Evolutionary conservation across 148 eudicot genomes (phyloP).

Genomic region (Amaranthus cruentus): DNA sequence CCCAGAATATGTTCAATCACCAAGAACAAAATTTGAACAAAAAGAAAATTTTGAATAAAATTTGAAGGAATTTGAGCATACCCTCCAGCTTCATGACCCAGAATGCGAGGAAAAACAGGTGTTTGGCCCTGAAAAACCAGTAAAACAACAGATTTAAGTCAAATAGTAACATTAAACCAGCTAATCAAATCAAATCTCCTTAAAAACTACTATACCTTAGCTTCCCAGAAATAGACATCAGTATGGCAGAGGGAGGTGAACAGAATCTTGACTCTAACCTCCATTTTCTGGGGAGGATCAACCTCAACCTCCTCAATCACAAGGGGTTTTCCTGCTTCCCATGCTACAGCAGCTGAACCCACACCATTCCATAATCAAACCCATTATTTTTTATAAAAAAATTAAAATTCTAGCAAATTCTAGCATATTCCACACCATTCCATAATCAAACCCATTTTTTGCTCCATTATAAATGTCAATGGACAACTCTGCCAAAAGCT

Average conservation of each 20-base stretch:
- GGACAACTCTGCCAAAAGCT: too few relatives aligned
- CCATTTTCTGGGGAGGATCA: slow-evolving; percentile 72
- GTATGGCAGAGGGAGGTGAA: slow-evolving; percentile 76
- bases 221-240: slow-evolving; percentile 84
- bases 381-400: neutral
- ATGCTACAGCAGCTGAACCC: slow-evolving; percentile 72
- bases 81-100: slow-evolving; percentile 76
- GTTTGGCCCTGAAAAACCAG: slow-evolving; percentile 41
- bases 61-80: slow-evolving; percentile 16
- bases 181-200: neutral
- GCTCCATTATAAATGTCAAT: too few relatives aligned
- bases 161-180: neutral
- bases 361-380: neutral
- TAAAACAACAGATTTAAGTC: neutral
- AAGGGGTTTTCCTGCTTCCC: slow-evolving; percentile 84
- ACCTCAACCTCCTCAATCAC: slow-evolving; percentile 76
- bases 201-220: slow-evolving; percentile 38
- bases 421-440: too few relatives aligned
- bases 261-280: slow-evolving; percentile 71
- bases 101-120: slow-evolving; percentile 54
- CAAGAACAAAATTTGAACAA: neutral
- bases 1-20: too few relatives aligned
- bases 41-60: neutral
- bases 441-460: too few relatives aligned
- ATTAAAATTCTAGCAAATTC: too few relatives aligned